Evolutionary conservation across 1,139 yeast genomes (phyloP), one percentile per base, ranked within the genome.

Genomic region (Diutina neorugosa): DNA sequence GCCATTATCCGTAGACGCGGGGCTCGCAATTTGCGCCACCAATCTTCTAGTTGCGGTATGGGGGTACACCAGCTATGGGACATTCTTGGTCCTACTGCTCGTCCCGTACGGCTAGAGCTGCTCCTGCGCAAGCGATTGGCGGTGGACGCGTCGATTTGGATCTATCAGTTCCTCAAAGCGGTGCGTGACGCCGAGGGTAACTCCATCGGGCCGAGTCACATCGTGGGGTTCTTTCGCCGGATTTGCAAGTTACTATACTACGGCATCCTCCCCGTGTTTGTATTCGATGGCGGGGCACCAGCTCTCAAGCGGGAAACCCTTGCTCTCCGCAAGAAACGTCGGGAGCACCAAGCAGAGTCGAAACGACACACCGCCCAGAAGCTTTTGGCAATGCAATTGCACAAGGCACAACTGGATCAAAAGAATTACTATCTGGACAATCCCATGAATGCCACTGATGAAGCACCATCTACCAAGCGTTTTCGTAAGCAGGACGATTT

Each of bases 111-210:
- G 53, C 75, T 94, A 37, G 98, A 93, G 64, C 84, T 96, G 0
- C 73, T 93, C 47, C 71, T 81, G 19, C 80, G 90, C 56, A 86
- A 86, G 64, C 74, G 79, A 55, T 71, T 94, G 61, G 98, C 98
- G 0, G 94, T 94, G 11, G 99, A 94, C 72, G 99, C 98, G 0
- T 91, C 98, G 2, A 94, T 94, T 59, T 94, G 99, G 99, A 87
- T 94, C 54, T 94, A 94, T 65, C 99, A 94, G 66, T 94, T 94
- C 63, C 71, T 94, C 58, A 93, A 91, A 64, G 98, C 98, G 0
- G 95, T 93, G 23, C 76, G 98, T 60, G 96, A 90, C 63, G 70
- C 80, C 49, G 86, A 86, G 47, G 98, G 98, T 18, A 81, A 86
- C 57, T 80, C 88, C 1, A 67, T 93, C 57, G 78, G 78, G 44